Base-by-base conservation (phyloP, 176 grass and related monocot genomes). In the Eleusine coracana region DNA sequence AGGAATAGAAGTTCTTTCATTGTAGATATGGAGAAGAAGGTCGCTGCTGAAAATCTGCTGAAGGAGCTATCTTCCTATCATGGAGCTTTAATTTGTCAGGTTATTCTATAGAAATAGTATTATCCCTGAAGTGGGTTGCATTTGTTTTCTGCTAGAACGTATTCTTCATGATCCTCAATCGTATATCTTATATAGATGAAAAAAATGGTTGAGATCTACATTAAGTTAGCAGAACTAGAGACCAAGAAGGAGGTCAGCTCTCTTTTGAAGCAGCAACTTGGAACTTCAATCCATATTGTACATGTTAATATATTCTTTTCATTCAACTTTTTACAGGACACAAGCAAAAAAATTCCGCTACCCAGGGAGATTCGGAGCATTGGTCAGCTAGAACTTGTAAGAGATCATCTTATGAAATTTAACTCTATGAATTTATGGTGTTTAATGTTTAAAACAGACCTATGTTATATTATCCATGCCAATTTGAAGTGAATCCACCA, bases 171-270 rank as follows among this genome's bases (percentile, higher is more conserved):
- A 70, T 82, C 29, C 11, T 91, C n/a, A 58, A 82, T 25, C 88
- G 37, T 66, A 55, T 63, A 74, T 89, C 36, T 66, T 85, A 37
- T 85, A 29, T 87, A 97, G 95, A 97, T 97, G 95, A 97, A 97
- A 84, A 87, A 94, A 85, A 88, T 97, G 92, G 95, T 97, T 89
- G 95, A 97, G 88, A 87, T 94, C 70, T 97, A 97, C 75, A 97
- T 97, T 58, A 97, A 94, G 75, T 87, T 97, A 80, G 95, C 95
- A 86, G 92, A 97, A 87, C 83, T 97, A 52, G 95, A 97, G 92
- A 94, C 95, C 44, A 94, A 79, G 82, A 97, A 97, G 74, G 95
- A 97, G 90, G 94, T 97, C 37, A 61, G 81, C 86, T 73, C 70
- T 31, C 38, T 76, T 60, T 87, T 64, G 68, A 62, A 40, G 56